phyloP scores from a whole-genome alignment of 2,329 filamentous ascomycete species.

The Fusarium xylarioides region DNA sequence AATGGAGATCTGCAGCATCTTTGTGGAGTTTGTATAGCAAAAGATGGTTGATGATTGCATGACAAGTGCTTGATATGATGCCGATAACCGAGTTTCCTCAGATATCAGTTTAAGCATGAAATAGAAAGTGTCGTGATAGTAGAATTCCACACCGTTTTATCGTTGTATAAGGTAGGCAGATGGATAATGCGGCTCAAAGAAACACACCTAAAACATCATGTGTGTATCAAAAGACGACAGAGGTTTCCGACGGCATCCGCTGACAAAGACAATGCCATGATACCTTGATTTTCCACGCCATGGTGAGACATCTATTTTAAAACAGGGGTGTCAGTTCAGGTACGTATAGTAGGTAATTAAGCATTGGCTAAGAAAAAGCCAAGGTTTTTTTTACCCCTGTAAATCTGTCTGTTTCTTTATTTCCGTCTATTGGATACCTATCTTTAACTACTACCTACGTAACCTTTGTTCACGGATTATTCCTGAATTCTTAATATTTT shows the following conservation, averaged over 20 bases:
- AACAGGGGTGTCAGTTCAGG: constrained; percentile 8
- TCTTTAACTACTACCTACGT: too few relatives aligned
- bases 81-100: constrained; percentile 9
- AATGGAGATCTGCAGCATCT: constrained; percentile 12
- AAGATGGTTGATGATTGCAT: neutral
- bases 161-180: neutral
- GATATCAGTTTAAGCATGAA: neutral
- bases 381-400: constrained; percentile 5
- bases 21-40: neutral
- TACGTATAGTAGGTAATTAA: neutral
- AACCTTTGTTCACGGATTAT: too few relatives aligned
- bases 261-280: neutral
- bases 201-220: neutral
- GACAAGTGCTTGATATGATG: neutral
- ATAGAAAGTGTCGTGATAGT: neutral
- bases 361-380: constrained; percentile 27
- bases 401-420: neutral
- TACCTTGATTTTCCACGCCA: neutral
- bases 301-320: constrained; percentile 14
- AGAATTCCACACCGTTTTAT: neutral
- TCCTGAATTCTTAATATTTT: neutral
- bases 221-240: neutral
- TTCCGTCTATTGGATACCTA: neutral
- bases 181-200: constrained; percentile 4
- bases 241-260: neutral